Evolutionary conservation across 176 grass and related monocot genomes (phyloP), one percentile per base, ranked within the genome.

Genomic region (Musa troglodytarum): DNA sequence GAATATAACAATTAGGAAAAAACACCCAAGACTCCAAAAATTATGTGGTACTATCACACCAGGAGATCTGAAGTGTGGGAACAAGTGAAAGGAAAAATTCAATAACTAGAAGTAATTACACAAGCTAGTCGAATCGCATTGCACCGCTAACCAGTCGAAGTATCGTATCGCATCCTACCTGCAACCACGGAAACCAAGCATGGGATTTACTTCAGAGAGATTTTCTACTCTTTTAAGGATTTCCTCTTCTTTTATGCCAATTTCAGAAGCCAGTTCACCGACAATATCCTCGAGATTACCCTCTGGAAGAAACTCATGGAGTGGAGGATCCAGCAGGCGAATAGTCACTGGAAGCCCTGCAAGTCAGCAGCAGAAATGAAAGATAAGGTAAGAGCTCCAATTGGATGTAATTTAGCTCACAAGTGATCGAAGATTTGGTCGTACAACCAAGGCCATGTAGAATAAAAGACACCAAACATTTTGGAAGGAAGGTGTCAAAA

Each of bases 131-230:
- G 29, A n/a, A 17, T 19, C 6, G 21, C 21, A 12, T 13, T 10
- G 6, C 25, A 49, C 28, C 14, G 2, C 10, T 68, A 9, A 14
- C 8, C 26, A 49, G 49, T 69, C 28, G 80, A 15, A 85, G 49
- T 14, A 86, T 29, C 63, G 28, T 14, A 86, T 29, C 67, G 84
- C 69, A 75, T 72, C 73, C 59, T 78, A 99, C 95, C 95, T 89
- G 88, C 95, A 99, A 56, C 95, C 95, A 77, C 95, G 95, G 82
- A 99, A 99, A 82, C 95, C 95, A 86, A 99, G 95, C 95, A 99
- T 99, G 1, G 95, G 95, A 74, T 99, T 99, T 74, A 99, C 95
- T 99, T 99, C 95, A 53, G 95, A 89, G 65, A 99, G 90, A 68
- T 92, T 99, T 64, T 99, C 95, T 52, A 99, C 78, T 81, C 86